Evolutionary conservation across 805 yeast species (phyloP).

Genomic region (Zygosaccharomyces pseudorouxii): DNA sequence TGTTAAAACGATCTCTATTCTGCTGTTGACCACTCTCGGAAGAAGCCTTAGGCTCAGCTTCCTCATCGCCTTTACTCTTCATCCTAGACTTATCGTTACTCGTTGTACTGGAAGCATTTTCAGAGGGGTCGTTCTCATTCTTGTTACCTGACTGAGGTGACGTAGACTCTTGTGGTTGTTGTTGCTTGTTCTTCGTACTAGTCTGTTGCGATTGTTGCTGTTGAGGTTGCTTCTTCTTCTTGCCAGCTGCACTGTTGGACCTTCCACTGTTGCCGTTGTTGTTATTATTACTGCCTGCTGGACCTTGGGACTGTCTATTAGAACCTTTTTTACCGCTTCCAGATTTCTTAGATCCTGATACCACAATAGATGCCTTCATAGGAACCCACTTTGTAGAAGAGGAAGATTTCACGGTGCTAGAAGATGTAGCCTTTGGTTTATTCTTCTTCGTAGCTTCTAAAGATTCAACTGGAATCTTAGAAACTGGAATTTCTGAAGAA

Average conservation of each 20-base stretch:
- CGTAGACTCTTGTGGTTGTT: background rate
- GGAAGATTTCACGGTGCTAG: slow-evolving; percentile 16
- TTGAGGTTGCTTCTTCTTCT: slow-evolving; percentile 17
- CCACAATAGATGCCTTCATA: slow-evolving; percentile 52
- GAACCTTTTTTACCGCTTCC: slow-evolving; percentile 16
- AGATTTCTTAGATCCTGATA: slow-evolving; percentile 28
- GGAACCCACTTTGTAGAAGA: slow-evolving; percentile 61
- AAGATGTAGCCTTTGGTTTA: slow-evolving; percentile 16
- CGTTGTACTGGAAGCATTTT: background rate
- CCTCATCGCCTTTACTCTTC: slow-evolving; percentile 2
- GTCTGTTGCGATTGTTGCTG: slow-evolving; percentile 7
- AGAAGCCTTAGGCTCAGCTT: background rate
- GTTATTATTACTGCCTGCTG: background rate
- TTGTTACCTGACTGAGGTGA: background rate
- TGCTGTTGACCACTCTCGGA: slow-evolving; percentile 10
- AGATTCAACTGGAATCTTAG: slow-evolving; percentile 22
- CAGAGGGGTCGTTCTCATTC: background rate
- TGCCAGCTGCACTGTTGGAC: slow-evolving; percentile 12
- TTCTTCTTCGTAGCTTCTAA: slow-evolving; percentile 18
- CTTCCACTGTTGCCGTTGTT: slow-evolving; percentile 10
- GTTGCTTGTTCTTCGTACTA: slow-evolving; percentile 9
- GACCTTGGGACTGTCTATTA: slow-evolving; percentile 6
- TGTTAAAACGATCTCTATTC: slow-evolving; percentile 3
- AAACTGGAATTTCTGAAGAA: slow-evolving; percentile 23
- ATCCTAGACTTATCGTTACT: background rate